These are phyloP conservation scores for Amaranthus cruentus DNA, from an alignment of 148 eudicot species.

Conservation along the genomic window DNA sequence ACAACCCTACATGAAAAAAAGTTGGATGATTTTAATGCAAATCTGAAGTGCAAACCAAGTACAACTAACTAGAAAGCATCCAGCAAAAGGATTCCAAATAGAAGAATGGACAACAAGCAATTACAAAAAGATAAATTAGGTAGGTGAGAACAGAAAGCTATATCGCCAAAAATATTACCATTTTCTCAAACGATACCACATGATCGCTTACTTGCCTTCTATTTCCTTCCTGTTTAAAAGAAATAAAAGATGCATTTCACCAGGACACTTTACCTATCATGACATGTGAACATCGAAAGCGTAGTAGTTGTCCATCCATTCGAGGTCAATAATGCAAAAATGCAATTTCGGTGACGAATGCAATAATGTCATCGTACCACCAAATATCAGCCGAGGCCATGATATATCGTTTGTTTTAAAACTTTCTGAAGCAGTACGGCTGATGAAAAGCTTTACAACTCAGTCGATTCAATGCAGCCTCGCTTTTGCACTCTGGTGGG, in stretches of 20 bases:
- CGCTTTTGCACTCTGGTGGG: no score
- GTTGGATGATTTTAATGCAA: background rate
- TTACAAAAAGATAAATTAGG: background rate
- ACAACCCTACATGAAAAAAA: slow-evolving; percentile 2
- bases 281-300: background rate
- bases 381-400: no score
- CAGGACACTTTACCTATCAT: background rate
- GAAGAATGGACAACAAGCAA: background rate
- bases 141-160: background rate
- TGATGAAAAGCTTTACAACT: no score
- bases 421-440: no score
- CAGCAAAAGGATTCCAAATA: background rate
- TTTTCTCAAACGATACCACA: no score
- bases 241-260: background rate
- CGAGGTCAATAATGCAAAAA: no score
- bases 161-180: background rate
- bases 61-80: slow-evolving; percentile 8
- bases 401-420: no score
- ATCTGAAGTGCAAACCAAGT: slow-evolving; percentile 4
- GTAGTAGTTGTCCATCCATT: background rate
- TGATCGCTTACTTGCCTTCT: background rate
- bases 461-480: no score
- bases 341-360: no score
- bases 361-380: no score
- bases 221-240: background rate